These are phyloP conservation scores for Phytopythium cucurbitacearum DNA, from an alignment of 352 stramenopile species.

Conservation along the genomic window DNA sequence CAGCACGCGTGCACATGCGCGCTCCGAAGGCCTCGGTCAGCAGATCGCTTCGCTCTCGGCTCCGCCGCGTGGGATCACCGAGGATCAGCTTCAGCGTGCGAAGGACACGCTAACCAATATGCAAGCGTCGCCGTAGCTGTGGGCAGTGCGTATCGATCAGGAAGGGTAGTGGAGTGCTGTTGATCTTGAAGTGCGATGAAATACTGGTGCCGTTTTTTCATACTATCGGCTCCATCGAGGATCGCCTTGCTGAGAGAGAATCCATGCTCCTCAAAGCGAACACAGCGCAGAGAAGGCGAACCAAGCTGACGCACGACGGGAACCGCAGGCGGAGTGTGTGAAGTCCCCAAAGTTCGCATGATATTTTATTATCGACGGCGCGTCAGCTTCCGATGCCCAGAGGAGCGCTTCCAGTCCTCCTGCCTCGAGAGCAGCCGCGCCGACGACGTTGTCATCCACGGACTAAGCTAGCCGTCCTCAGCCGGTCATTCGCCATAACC, in stretches of 20 bases:
- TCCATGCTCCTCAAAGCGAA: no score
- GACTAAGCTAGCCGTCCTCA: constrained; percentile 2
- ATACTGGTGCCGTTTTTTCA: no score
- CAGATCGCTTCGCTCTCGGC: constrained; percentile 30
- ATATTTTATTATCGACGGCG: constrained; percentile 56
- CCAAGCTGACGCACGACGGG: not conserved
- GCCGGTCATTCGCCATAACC: not conserved
- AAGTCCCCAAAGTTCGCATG: constrained; percentile 83
- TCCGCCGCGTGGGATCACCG: constrained; percentile 42
- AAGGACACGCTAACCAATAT: constrained; percentile 54
- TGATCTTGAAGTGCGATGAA: no score
- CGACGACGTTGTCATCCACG: not conserved
- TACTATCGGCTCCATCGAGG: no score
- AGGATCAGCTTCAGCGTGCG: constrained; percentile 67
- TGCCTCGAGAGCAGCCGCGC: no score
- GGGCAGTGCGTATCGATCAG: no score
- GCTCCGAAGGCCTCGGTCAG: constrained; percentile 30
- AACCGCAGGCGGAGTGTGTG: constrained; percentile 8
- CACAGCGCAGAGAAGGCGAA: not conserved
- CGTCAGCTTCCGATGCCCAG: no score
- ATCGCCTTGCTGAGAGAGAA: no score
- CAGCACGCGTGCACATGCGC: constrained; percentile 55
- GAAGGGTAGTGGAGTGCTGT: no score
- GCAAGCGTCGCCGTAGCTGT: constrained; percentile 7
- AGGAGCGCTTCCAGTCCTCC: no score